phyloP scores from a whole-genome alignment of 306 rosid species.

The Malus orientalis region DNA sequence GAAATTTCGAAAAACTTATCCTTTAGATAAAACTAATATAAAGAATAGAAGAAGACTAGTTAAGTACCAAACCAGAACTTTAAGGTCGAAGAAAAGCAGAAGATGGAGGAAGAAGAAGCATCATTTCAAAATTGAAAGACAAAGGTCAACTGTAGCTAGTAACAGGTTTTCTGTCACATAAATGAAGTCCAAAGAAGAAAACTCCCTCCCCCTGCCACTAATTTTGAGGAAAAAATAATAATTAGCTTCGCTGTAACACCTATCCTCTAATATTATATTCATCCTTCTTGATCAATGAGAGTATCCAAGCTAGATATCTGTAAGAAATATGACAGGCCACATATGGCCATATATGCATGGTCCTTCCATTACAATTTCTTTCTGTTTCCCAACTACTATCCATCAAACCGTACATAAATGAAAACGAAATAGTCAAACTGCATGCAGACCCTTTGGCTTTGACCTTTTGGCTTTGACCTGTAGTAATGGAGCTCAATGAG shows the following conservation, averaged over 20 bases:
- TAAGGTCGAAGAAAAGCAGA: background rate
- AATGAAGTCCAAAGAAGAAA: constrained; percentile 5
- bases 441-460: background rate
- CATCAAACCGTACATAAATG: background rate
- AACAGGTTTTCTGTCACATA: background rate
- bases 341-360: background rate
- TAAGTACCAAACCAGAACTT: background rate
- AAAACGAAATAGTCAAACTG: background rate
- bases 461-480: background rate
- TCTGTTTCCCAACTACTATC: constrained; percentile 11
- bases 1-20: background rate
- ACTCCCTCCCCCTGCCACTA: background rate
- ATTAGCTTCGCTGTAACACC: background rate
- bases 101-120: background rate
- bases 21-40: background rate
- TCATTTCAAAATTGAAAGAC: background rate
- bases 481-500: background rate
- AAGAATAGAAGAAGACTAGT: too few relatives aligned
- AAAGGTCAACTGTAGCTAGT: constrained; percentile 5
- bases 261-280: background rate
- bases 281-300: background rate
- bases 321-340: background rate
- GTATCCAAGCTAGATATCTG: background rate
- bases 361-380: background rate
- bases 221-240: background rate